Evolutionary conservation across 2,329 filamentous ascomycete genomes (phyloP), one percentile per base, ranked within the genome.

Genomic region (Rasamsonia emersonii): DNA sequence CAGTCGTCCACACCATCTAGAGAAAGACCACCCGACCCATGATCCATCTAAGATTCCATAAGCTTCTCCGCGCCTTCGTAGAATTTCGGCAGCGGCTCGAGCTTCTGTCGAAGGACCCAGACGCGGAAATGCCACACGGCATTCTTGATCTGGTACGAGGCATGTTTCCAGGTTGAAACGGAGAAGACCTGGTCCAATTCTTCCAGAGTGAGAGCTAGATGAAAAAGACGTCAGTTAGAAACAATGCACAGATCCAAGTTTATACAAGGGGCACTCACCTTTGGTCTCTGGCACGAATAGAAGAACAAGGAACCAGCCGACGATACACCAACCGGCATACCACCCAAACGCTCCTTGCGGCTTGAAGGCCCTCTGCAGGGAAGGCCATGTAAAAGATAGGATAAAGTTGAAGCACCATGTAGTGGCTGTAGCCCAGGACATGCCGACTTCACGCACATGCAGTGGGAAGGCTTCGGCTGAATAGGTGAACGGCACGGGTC

Each of bases 381-480:
- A 54, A 0, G 70, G 70, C 68, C 69, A 74, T 3, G 68, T 70
- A 9, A 73, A 64, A 0, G 64, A 64, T 3, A 71, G 54, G 32
- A 71, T 60, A 38, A 67, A 68, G 46, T 74, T 74, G 54, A 73
- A 74, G 42, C 65, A 68, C 69, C 70, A 73, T 18, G 63, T 68
- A 18, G 66, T 71, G 0, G 70, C 68, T 0, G 70, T 73, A 0
- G 64, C 71, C 37, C 61, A 67, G 3, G 70, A 71, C 75, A 79
- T 79, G 21, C 74, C 75, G 7, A 76, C 61, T n/a, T 74, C 67
- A 8, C 75, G 69, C 19, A 77, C 68, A 37, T 77, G 71, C 7
- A 77, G 53, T 6, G 74, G 75, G 45, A 77, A 79, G 1, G 72
- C 73, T 50, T 79, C 76, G 4, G 76, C 75, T 0, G 72, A 76